A percentile compares a stretch with the other conserved stretches of the same genome.
phyloP scores from a whole-genome alignment of 768 basidiomycete species.

The Chlorophyllum brunneum region DNA sequence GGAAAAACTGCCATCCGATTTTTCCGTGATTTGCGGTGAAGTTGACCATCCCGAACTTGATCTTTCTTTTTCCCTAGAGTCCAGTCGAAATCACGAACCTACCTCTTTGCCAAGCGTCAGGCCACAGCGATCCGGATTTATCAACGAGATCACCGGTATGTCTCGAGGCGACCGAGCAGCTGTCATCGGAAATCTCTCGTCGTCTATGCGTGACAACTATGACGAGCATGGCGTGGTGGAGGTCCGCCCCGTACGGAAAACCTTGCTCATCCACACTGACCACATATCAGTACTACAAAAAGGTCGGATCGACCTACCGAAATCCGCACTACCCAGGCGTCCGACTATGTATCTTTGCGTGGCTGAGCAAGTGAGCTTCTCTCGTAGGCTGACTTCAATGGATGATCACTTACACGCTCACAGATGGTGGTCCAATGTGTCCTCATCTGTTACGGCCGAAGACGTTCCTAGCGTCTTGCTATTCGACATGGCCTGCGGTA shows the following conservation, averaged over 20 bases:
- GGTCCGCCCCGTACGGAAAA: conserved; percentile 26
- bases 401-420: neutral
- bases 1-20: no score
- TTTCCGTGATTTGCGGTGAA: no score
- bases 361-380: conserved; percentile 43
- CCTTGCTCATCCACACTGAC: neutral
- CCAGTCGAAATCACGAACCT: no score
- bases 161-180: conserved; percentile 31
- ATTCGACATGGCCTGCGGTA: conserved; percentile 57
- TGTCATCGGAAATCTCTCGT: conserved; percentile 30
- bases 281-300: conserved; percentile 49
- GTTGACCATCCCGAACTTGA: no score
- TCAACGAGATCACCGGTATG: no score
- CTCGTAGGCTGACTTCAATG: neutral
- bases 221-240: conserved; percentile 51
- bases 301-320: conserved; percentile 65
- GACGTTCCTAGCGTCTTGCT: conserved; percentile 29
- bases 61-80: no score
- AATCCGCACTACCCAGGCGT: conserved; percentile 73
- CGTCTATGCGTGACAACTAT: conserved; percentile 39
- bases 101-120: no score
- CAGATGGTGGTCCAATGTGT: conserved; percentile 38
- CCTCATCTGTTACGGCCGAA: conserved; percentile 13
- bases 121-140: no score
- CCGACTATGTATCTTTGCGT: conserved; percentile 47